phyloP scores from a whole-genome alignment of 2,329 filamentous ascomycete species.

The Aspergillus texensis region DNA sequence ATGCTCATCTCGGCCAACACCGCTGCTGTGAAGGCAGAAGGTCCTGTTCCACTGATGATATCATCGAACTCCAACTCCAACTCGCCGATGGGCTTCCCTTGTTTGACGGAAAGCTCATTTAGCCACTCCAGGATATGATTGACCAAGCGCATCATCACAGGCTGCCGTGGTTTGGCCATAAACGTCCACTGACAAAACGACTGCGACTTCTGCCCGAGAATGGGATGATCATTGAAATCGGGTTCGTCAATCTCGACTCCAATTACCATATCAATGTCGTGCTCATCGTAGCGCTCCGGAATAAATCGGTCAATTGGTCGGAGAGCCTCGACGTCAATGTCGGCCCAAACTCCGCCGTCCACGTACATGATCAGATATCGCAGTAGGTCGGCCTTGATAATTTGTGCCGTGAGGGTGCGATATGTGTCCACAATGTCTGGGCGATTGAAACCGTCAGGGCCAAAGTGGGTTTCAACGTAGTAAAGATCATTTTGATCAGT shows the following conservation, averaged over 20 bases:
- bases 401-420: constrained; percentile 61
- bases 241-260: constrained; percentile 73
- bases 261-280: constrained; percentile 71
- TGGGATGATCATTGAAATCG: constrained; percentile 63
- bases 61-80: constrained; percentile 72
- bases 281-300: constrained; percentile 63
- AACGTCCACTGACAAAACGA: constrained; percentile 79
- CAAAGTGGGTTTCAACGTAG: constrained; percentile 71
- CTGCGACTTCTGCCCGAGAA: constrained; percentile 67
- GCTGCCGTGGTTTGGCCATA: constrained; percentile 67
- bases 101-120: constrained; percentile 59
- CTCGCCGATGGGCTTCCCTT: constrained; percentile 61
- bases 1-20: constrained; percentile 66
- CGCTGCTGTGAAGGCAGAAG: constrained; percentile 69
- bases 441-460: constrained; percentile 65
- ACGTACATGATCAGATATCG: constrained; percentile 70
- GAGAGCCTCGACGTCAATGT: constrained; percentile 62
- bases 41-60: constrained; percentile 72
- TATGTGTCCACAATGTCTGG: constrained; percentile 68
- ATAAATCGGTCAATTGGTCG: constrained; percentile 60
- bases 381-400: constrained; percentile 68
- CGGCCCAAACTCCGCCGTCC: constrained; percentile 63
- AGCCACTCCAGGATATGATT: constrained; percentile 71
- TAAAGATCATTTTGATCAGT: constrained; percentile 69
- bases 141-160: constrained; percentile 69